Base-by-base conservation (phyloP, 2,329 filamentous ascomycete genomes). In the Sordariomycetes sp. region DNA sequence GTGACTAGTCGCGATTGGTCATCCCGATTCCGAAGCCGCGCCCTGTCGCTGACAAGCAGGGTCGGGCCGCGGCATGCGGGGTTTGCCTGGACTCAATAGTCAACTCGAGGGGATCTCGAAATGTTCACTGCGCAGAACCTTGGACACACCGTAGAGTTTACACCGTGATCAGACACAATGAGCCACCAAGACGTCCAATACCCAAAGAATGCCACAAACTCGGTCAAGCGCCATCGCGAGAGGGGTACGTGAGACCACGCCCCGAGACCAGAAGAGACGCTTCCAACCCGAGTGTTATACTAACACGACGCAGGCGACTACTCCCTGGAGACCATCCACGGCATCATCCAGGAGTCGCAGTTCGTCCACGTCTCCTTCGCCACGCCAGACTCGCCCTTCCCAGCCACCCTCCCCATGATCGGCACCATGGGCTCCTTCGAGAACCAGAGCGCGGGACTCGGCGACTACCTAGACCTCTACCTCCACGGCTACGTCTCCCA, bases 401-500 rank as follows among this genome's bases (percentile, higher is more conserved):
- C 90, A 3, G 81, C 83, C 56, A 85, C 87, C 58, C 78, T 96
- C 1, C 90, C 90, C 61, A 93, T 95, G 89, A 89, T 95, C 65
- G 89, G 89, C 56, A 85, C 89, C 65, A 88, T 94, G 79, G 88
- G 84, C 14, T 88, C 85, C 25, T 94, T 86, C 68, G 76, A 77
- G 10, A 73, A 75, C 0, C 86, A 86, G 5, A 85, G 80, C 58
- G 77, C 82, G 18, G 76, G 78, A 57, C 70, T 80, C 20, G 77
- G 80, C 55, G 85, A 90, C 62, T 83, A 86, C 0, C 76, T 90
- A 5, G 86, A 91, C 59, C 79, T 87, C 61, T 95, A 95, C 69
- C 79, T 96, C 8, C 90, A 96, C 71, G 90, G 90, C 67, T 95
- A 93, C 70, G 86, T 93, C 64, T 89, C 85, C 60, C 85, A 85